Evolutionary conservation across 805 yeast species (phyloP), one percentile per base, ranked within the genome.

Genomic region (Teunomyces aglyptinius): DNA sequence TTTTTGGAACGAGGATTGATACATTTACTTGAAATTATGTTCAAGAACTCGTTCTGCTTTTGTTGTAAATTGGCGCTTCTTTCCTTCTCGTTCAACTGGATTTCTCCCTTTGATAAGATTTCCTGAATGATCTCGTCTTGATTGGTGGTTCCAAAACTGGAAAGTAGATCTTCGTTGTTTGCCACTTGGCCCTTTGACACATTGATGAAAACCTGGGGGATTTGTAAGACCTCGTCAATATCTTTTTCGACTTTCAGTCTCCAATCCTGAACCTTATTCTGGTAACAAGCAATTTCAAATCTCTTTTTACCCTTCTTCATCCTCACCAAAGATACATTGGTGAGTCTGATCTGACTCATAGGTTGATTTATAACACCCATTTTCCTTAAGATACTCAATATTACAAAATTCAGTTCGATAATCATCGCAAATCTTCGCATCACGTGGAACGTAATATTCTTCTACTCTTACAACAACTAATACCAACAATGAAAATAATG

Each of bases 121-220:
- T 89, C 96, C 44, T 80, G 71, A 20, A 94, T 83, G 41, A 91
- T 86, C 29, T 76, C 75, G 59, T 90, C 88, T 10, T 80, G 76
- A 56, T 91, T 86, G 0, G 90, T 81, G 0, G 89, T 78, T 1
- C 86, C 90, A 62, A 94, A 92, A 1, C 85, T 75, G 46, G 81
- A 76, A 52, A 77, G 70, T 18, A 94, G 70, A 48, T 92, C 97
- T 7, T 89, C 96, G 54, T 86, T 81, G 13, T 91, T 83, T 2
- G 98, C 98, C 1, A 88, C 91, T 51, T 83, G 89, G 2, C 99
- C 99, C 60, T 94, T 94, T 12, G 96, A 89, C 0, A 91, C 98
- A 60, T 94, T 94, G 29, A 82, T 63, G 59, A 94, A 94, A 1
- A 94, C 96, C 64, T 87, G 96, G n/a, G 90, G 96, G 44, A 94